phyloP scores from a whole-genome alignment of 1,284 basidiomycete species.

The Heliocybe sulcata region DNA sequence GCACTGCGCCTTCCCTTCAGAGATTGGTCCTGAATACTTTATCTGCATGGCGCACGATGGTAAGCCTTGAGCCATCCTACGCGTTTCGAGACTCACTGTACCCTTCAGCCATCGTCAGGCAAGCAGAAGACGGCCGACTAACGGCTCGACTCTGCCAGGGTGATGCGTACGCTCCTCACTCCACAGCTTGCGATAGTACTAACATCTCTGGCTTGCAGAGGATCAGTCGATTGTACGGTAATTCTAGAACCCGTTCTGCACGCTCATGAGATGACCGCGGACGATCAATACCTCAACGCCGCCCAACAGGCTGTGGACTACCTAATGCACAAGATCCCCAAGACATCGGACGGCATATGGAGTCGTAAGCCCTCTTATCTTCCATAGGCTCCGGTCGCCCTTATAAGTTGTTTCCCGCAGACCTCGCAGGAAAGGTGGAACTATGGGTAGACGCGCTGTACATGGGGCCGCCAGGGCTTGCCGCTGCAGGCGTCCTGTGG shows the following conservation, averaged over 20 bases:
- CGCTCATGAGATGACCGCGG: background rate
- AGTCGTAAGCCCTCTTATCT: background rate
- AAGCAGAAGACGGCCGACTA: background rate
- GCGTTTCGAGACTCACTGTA: background rate
- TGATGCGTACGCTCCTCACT: background rate
- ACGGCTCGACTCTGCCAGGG: background rate
- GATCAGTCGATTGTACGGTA: background rate
- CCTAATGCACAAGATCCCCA: background rate
- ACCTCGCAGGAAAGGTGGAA: background rate
- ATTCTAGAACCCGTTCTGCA: background rate
- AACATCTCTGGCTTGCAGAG: background rate
- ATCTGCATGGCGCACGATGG: background rate
- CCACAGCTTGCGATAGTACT: background rate
- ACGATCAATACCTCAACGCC: background rate
- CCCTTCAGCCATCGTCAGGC: background rate
- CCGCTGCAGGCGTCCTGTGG: background rate
- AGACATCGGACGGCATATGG: background rate
- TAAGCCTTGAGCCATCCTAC: background rate
- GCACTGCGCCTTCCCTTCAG: constrained; percentile 2
- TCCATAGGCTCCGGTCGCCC: background rate
- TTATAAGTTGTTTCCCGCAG: background rate
- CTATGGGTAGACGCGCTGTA: constrained; percentile 1
- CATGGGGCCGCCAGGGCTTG: background rate
- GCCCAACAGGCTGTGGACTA: background rate
- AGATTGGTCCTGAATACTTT: background rate